Percentiles rank a stretch among this genome's conserved stretches.
phyloP scores from a whole-genome alignment of 2,329 filamentous ascomycete species.

The Cladophialophora yegresii region DNA sequence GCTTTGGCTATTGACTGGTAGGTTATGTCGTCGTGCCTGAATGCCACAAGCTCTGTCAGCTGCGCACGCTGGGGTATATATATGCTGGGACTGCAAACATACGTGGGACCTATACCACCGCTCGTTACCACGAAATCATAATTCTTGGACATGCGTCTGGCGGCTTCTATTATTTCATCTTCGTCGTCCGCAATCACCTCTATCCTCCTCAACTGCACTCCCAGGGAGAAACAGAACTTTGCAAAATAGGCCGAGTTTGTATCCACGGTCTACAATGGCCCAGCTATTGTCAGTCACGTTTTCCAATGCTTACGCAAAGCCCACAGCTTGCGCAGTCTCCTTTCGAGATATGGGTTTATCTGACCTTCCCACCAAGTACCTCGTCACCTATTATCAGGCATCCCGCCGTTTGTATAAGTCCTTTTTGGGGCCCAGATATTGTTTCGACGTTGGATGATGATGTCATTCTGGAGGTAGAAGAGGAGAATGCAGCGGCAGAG shows the following conservation, averaged over 20 bases:
- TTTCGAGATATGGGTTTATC: neutral
- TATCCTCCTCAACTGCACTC: slow-evolving; percentile 74
- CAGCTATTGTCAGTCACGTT: slow-evolving; percentile 7
- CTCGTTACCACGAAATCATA: slow-evolving; percentile 97
- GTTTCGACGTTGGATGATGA: slow-evolving; percentile 44
- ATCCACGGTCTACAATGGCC: slow-evolving; percentile 58
- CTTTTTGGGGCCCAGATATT: slow-evolving; percentile 36
- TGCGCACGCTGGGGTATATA: neutral
- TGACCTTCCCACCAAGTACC: slow-evolving; percentile 88
- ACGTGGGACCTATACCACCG: slow-evolving; percentile 95
- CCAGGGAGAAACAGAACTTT: slow-evolving; percentile 66
- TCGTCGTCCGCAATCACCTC: slow-evolving; percentile 96
- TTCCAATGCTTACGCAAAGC: neutral
- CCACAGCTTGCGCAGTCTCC: neutral
- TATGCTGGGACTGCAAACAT: slow-evolving; percentile 43
- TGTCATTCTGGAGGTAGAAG: slow-evolving; percentile 44
- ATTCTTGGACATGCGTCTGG: slow-evolving; percentile 77
- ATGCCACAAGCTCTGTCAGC: slow-evolving; percentile 7
- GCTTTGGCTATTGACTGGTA: slow-evolving; percentile 92
- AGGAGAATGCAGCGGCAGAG: slow-evolving; percentile 44
- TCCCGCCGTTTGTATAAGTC: slow-evolving; percentile 82
- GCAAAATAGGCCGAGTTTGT: slow-evolving; percentile 67
- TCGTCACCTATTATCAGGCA: slow-evolving; percentile 91
- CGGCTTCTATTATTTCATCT: slow-evolving; percentile 83
- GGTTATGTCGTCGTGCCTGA: slow-evolving; percentile 93